A percentile compares a stretch with the other conserved stretches of the same genome.
Evolutionary conservation across 148 eudicot species (phyloP).

Genomic region (Rhododendron griersonianum): DNA sequence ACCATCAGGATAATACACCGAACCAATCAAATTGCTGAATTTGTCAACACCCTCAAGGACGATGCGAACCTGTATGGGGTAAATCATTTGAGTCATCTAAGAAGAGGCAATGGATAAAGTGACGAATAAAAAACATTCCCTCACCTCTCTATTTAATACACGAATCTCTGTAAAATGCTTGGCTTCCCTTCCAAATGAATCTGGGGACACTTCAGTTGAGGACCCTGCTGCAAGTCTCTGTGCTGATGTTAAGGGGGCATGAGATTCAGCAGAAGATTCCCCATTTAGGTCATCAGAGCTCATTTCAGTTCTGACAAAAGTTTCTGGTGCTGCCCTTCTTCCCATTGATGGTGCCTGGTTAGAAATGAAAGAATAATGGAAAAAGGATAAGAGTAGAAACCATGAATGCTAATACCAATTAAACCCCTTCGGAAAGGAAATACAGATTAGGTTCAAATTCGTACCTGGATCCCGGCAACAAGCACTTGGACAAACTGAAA

Average conservation of each 20-base stretch:
- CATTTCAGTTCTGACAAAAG: slow-evolving; percentile 32
- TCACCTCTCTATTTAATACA: slow-evolving; percentile 88
- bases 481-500: slow-evolving; percentile 84
- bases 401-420: neutral
- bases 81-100: slow-evolving; percentile 9
- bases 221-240: slow-evolving; percentile 72
- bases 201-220: slow-evolving; percentile 56
- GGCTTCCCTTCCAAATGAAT: slow-evolving; percentile 84
- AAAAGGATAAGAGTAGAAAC: slow-evolving; percentile 1
- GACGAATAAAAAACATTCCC: slow-evolving; percentile 5
- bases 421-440: neutral
- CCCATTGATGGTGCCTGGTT: slow-evolving; percentile 86
- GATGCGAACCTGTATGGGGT: slow-evolving; percentile 64
- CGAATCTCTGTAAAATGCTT: slow-evolving; percentile 91
- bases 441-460: neutral
- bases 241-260: slow-evolving; percentile 67
- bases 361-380: neutral
- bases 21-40: slow-evolving; percentile 70
- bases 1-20: slow-evolving; percentile 83
- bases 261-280: slow-evolving; percentile 51
- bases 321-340: slow-evolving; percentile 55
- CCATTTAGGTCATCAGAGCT: slow-evolving; percentile 54
- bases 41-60: slow-evolving; percentile 78
- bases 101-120: neutral
- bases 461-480: slow-evolving; percentile 87